Conservation (phyloP, 177 flowering plant species). For the Vitis hybrid region DNA sequence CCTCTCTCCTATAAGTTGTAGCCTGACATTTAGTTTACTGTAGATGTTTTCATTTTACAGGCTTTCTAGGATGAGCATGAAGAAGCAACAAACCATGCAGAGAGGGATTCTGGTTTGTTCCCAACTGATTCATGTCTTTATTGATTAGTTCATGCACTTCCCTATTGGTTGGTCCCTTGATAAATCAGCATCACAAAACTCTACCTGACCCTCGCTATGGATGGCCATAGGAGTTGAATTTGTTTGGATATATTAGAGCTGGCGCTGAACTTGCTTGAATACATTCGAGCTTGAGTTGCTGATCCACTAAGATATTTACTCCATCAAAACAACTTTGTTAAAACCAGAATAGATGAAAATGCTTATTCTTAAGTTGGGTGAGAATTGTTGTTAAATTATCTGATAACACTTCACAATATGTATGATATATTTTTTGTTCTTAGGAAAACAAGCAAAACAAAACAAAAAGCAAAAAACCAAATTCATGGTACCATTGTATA, state of each 20-base stretch:
- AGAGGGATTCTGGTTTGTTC: slow-evolving; percentile 58
- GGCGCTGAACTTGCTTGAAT: too few species aligned
- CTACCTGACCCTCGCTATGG: neutral
- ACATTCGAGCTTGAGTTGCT: too few species aligned
- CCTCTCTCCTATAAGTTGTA: neutral
- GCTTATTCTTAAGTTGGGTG: too few species aligned
- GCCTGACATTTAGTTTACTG: slow-evolving; percentile 5
- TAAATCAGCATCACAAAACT: neutral
- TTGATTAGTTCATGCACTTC: neutral
- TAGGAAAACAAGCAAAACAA: too few species aligned
- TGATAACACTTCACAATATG: too few species aligned
- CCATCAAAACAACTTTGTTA: too few species aligned
- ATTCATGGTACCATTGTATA: too few species aligned
- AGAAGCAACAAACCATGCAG: slow-evolving; percentile 67
- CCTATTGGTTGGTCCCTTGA: neutral
- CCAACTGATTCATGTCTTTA: neutral
- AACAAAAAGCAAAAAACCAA: too few species aligned
- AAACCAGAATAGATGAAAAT: too few species aligned
- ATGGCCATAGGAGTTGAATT: neutral
- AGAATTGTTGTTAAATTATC: too few species aligned
- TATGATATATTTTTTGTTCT: too few species aligned
- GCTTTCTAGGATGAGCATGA: slow-evolving; percentile 45
- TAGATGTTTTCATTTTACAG: slow-evolving; percentile 25
- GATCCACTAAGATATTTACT: too few species aligned
- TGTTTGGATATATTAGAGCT: neutral